Evolutionary conservation across 192 early-diverging fungal species (phyloP).

Genomic region (Lunasporangiospora selenospora): DNA sequence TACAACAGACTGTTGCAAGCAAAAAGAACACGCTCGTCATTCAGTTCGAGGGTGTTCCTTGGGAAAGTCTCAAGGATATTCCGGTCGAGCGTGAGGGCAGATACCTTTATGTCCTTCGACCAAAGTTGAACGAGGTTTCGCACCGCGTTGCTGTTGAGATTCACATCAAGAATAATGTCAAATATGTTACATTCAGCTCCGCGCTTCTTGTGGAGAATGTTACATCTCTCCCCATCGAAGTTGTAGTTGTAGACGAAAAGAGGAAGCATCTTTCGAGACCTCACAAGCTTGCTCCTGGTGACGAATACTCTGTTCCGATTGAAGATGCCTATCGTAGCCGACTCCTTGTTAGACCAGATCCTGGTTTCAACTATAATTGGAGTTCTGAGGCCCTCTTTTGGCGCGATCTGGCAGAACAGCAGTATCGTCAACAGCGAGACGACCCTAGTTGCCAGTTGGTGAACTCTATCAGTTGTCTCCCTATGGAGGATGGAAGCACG

Average conservation of each 20-base stretch:
- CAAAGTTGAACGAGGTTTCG: slow-evolving; percentile 75
- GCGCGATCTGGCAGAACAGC: slow-evolving; percentile 71
- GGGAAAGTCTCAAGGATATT: slow-evolving; percentile 93
- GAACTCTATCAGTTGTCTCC: slow-evolving; percentile 48
- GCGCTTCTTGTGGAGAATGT: slow-evolving; percentile 83
- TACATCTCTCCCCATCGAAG: slow-evolving; percentile 79
- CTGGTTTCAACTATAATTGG: slow-evolving; percentile 91
- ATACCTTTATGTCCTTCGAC: slow-evolving; percentile 81
- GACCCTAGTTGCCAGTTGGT: slow-evolving; percentile 24
- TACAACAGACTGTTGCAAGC: slow-evolving; percentile 40
- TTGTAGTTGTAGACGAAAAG: slow-evolving; percentile 75
- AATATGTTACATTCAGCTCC: slow-evolving; percentile 92
- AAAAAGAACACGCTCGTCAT: slow-evolving; percentile 82
- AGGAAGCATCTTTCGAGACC: slow-evolving; percentile 60
- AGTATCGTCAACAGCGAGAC: slow-evolving; percentile 24
- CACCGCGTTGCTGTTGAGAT: slow-evolving; percentile 92
- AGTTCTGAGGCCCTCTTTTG: slow-evolving; percentile 80
- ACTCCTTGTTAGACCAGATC: slow-evolving; percentile 82
- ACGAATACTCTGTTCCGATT: slow-evolving; percentile 88
- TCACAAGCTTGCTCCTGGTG: slow-evolving; percentile 73
- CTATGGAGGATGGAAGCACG: slow-evolving; percentile 49
- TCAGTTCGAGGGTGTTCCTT: slow-evolving; percentile 82
- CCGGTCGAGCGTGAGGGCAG: slow-evolving; percentile 90
- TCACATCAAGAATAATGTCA: slow-evolving; percentile 84
- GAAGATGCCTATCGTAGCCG: slow-evolving; percentile 81